Percentiles rank a stretch among this genome's conserved stretches.
Evolutionary conservation across 768 basidiomycete genomes (phyloP).

Genomic region (Naematelia aurantialba): DNA sequence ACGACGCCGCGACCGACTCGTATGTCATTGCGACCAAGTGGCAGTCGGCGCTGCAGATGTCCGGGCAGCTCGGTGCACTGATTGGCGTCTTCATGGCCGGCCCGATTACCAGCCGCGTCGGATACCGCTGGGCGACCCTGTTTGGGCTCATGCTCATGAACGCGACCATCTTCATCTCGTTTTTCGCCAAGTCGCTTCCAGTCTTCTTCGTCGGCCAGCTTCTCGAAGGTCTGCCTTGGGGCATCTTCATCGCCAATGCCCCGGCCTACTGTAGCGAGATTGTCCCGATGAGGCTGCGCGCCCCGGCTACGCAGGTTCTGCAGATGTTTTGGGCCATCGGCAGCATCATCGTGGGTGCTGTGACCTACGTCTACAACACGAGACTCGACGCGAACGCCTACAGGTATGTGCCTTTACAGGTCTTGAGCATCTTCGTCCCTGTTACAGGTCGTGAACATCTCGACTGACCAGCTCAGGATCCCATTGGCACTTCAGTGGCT

Average conservation of each 20-base stretch:
- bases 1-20: constrained; percentile 7
- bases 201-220: constrained; percentile 39
- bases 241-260: constrained; percentile 43
- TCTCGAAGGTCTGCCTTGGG: constrained; percentile 41
- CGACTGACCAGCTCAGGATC: constrained; percentile 12
- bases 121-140: constrained; percentile 39
- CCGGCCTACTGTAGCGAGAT: constrained; percentile 46
- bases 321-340: constrained; percentile 49
- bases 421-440: constrained; percentile 3
- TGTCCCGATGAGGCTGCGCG: constrained; percentile 43
- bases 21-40: constrained; percentile 32
- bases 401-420: constrained; percentile 18
- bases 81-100: constrained; percentile 43
- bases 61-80: constrained; percentile 36
- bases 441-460: background rate
- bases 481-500: constrained; percentile 44
- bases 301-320: constrained; percentile 41
- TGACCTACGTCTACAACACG: constrained; percentile 33
- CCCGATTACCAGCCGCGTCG: constrained; percentile 32
- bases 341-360: constrained; percentile 44
- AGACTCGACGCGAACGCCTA: constrained; percentile 23
- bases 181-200: constrained; percentile 37
- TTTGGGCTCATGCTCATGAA: constrained; percentile 33
- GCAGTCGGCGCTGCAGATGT: constrained; percentile 37
- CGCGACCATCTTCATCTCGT: constrained; percentile 37